Conservation (phyloP, 805 yeast genomes). For the Phaffomyces opuntiae region DNA sequence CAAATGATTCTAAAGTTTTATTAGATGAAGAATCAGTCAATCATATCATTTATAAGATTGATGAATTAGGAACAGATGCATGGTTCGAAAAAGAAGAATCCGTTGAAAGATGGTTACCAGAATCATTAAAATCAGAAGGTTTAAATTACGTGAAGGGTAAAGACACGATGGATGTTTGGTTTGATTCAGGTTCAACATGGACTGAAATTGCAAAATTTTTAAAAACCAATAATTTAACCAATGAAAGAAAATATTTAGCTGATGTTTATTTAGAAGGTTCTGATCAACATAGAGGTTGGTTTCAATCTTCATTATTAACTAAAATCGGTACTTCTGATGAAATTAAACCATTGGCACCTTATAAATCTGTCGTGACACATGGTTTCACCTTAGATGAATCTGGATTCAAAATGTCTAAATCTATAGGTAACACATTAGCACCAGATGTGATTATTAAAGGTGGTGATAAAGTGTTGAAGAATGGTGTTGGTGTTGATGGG, state of each 20-base stretch:
- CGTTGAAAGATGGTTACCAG: conserved; percentile 67
- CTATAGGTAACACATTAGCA: conserved; percentile 72
- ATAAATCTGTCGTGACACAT: conserved; percentile 72
- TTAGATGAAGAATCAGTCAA: conserved; percentile 49
- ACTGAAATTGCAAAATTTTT: conserved; percentile 40
- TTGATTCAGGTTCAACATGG: conserved; percentile 96
- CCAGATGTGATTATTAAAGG: conserved; percentile 70
- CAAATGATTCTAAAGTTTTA: conserved; percentile 54
- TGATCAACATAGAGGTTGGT: conserved; percentile 99
- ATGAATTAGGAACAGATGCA: conserved; percentile 56
- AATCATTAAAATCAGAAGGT: conserved; percentile 34
- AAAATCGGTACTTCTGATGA: conserved; percentile 44
- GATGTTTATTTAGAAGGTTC: conserved; percentile 93
- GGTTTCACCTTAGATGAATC: conserved; percentile 87
- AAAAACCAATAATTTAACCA: conserved; percentile 25
- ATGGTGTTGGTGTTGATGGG: conserved; percentile 84
- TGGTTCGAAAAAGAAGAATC: conserved; percentile 69
- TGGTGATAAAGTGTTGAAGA: conserved; percentile 34
- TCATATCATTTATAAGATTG: conserved; percentile 50
- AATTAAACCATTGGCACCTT: conserved; percentile 47
- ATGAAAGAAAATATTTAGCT: conserved; percentile 41
- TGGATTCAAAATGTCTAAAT: conserved; percentile 90
- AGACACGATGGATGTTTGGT: conserved; percentile 99
- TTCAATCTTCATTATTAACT: conserved; percentile 85
- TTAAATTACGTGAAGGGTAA: conserved; percentile 51